phyloP scores from a whole-genome alignment of 2,329 filamentous ascomycete species.

The Nannizziopsis barbatae region DNA sequence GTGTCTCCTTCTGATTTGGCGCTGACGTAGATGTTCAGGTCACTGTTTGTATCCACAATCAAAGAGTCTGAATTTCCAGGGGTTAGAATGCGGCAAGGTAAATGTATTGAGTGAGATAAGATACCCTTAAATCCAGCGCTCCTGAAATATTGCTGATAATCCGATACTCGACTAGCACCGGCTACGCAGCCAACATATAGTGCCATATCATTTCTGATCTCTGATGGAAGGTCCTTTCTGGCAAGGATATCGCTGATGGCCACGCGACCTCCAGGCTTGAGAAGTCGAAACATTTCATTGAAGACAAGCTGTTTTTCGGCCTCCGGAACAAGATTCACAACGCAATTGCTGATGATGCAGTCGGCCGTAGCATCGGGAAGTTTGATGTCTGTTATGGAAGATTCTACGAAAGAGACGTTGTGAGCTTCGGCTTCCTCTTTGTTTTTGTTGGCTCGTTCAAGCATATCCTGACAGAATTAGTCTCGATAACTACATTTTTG shows the following conservation, averaged over 20 bases:
- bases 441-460: slow-evolving; percentile 40
- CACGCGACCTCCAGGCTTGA: slow-evolving; percentile 47
- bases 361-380: slow-evolving; percentile 37
- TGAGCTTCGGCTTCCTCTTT: slow-evolving; percentile 27
- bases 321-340: slow-evolving; percentile 48
- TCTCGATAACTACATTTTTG: background rate
- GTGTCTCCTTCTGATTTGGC: slow-evolving; percentile 16
- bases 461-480: slow-evolving; percentile 40
- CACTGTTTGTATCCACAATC: slow-evolving; percentile 37
- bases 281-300: slow-evolving; percentile 46
- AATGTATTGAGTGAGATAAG: background rate
- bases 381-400: slow-evolving; percentile 42
- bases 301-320: slow-evolving; percentile 46
- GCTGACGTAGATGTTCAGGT: slow-evolving; percentile 40
- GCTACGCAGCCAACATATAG: slow-evolving; percentile 52
- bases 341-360: slow-evolving; percentile 54
- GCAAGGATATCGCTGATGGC: slow-evolving; percentile 52
- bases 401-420: slow-evolving; percentile 45
- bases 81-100: background rate
- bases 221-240: slow-evolving; percentile 38
- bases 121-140: slow-evolving; percentile 43
- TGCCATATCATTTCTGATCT: slow-evolving; percentile 41
- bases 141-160: slow-evolving; percentile 44
- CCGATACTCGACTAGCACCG: slow-evolving; percentile 43
- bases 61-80: slow-evolving; percentile 28